Evolutionary conservation across 2,329 filamentous ascomycete species (phyloP), one percentile per base, ranked within the genome.

Genomic region (Elsinoe ampelina): DNA sequence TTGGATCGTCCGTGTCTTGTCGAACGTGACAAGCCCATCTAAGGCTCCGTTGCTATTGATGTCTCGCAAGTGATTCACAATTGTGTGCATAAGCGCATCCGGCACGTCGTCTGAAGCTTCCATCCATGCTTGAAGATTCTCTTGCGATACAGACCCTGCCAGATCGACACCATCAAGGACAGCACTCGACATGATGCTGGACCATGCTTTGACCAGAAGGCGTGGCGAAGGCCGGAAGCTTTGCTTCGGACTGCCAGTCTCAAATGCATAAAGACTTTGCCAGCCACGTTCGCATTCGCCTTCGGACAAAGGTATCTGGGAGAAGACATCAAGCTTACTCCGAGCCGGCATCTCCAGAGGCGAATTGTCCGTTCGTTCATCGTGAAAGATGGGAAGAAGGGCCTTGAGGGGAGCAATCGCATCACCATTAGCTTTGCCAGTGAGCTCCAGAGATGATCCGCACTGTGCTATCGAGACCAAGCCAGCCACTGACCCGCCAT

Each of bases 261-360:
- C 75, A 66, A 82, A 83, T 30, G 76, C 80, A 62, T 77, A 74
- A 11, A 81, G 61, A 39, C 77, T 72, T 36, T 63, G 65, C 78
- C 79, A 83, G 1, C 67, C 77, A 7, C 60, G 59, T 58, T 77
- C 70, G 60, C 78, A 82, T 63, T 82, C 75, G 5, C 64, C 71
- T 13, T 73, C 63, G 15, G 79, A 81, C 17, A 81, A 66, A 1
- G 80, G 80, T 3, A 81, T 70, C 63, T 81, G 69, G 8, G 66
- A 66, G 60, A 80, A 77, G 6, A 63, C 61, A 35, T 61, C 61
- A n/a, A 65, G 59, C 13, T 57, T 57, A 22, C 58, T 57, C 35
- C 59, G 61, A 19, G 35, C 19, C 3, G 43, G 8, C 57, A 65
- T 19, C 42, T 30, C 50, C 3, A 11, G 54, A 43, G 20, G 45